Evolutionary conservation across 2,329 filamentous ascomycete genomes (phyloP), one percentile per base, ranked within the genome.

Genomic region (Sarocladium oryzae): DNA sequence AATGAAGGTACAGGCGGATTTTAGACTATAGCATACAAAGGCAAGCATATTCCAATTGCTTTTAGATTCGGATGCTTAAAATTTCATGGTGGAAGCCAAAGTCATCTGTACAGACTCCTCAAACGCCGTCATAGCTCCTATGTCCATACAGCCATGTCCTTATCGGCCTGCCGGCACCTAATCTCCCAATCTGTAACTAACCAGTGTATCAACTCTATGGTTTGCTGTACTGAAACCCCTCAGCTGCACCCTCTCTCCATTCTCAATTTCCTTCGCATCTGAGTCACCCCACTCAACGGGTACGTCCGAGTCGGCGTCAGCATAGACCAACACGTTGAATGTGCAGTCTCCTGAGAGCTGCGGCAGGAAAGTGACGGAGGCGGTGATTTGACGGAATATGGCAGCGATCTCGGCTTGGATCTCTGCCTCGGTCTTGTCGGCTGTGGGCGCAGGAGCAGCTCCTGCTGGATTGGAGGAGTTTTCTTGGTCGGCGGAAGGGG

Each of bases 201-300:
- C 93, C 57, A 97, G 71, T 1, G 93, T 99, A 65, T 96, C 93
- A 23, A 99, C 92, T 21, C 88, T 82, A 68, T 99, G 93, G 61
- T 85, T 96, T 57, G 86, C 90, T 15, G 93, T 99, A 69, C 91
- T 96, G 73, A 97, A 99, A 57, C 92, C 95, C 54, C 93, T 81
- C 63, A 99, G 73, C 72, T 96, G 91, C 26, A 99, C 93, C 65
- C 93, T 90, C 75, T 99, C 93, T 37, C 89, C 92, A 61, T 93
- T 88, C 65, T 85, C 77, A 57, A 99, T 96, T 75, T 99, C 93
- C 73, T 96, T 96, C 51, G 92, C 91, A 68, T 97, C 93, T 59
- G 89, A 96, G 71, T 99, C 93, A 43, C 93, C 93, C 93, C 93
- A 99, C 68, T 99, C 93, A 53, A 99, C 85, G 3, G 93, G 93